phyloP scores from a whole-genome alignment of 169 alveolate species.

The Theileria sp. region DNA sequence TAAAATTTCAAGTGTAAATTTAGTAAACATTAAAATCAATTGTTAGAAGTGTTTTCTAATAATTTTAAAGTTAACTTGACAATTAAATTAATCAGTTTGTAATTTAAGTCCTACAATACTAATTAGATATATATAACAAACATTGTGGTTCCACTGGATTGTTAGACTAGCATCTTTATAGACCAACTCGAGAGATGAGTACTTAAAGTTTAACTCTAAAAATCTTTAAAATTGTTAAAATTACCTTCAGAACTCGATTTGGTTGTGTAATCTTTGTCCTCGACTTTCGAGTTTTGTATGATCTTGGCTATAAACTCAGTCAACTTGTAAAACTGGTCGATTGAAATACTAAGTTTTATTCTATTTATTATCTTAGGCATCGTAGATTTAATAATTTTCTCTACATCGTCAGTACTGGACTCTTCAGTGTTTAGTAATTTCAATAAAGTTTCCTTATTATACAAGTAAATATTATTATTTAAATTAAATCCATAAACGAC shows the following conservation, averaged over 20 bases:
- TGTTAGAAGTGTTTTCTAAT: neutral
- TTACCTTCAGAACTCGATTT: neutral
- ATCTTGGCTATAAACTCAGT: slow-evolving; percentile 2
- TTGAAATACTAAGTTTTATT: neutral
- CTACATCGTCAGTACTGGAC: neutral
- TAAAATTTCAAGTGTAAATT: neutral
- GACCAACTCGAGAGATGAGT: slow-evolving; percentile 1
- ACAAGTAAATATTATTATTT: neutral
- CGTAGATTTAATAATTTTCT: neutral
- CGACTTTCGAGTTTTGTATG: neutral
- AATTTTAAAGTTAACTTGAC: neutral
- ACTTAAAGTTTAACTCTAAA: slow-evolving; percentile 5
- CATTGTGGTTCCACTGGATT: slow-evolving; percentile 2
- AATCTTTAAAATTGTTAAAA: neutral
- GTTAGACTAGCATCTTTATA: neutral
- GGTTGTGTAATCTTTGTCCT: slow-evolving; percentile 5
- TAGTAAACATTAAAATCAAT: neutral
- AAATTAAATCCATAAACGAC: neutral
- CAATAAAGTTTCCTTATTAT: neutral
- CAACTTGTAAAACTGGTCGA: neutral
- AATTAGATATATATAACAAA: neutral
- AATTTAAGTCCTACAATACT: neutral
- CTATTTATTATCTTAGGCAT: neutral
- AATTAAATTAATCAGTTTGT: neutral
- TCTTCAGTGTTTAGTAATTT: neutral